Base-by-base conservation (phyloP, 352 stramenopile species). In the Pythium apleroticum region DNA sequence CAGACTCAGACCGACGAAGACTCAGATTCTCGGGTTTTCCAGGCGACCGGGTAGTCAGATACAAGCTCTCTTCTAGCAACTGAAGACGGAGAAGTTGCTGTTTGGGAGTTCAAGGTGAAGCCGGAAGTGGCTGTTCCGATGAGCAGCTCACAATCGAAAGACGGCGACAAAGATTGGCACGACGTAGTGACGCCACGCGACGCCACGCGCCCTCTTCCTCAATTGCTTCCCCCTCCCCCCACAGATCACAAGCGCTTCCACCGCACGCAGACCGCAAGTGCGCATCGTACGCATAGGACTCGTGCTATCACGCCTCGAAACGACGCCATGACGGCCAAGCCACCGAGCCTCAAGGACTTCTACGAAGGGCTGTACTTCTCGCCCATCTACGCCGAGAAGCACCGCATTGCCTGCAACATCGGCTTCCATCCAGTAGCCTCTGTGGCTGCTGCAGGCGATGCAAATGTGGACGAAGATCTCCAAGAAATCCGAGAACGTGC, bases 311-410 rank as follows among this genome's bases (percentile, higher is more conserved):
- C 49, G 25, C 49, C 24, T 54, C 33, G 19, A 64, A 27, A 17
- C 33, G 7, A 41, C 9, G 9, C 33, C 19, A 43, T 24, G 52
- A 60, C 45, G 41, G 10, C 58, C 17, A 33, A 60, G 41, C 43
- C 37, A 35, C 65, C 77, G 25, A 88, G 69, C 66, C 72, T 90
- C 45, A 72, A 77, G 46, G 80, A 81, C 56, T 90, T 92, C 72
- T 92, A 92, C 71, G 80, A 92, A 67, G 78, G 84, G 20, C 67
- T 92, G 56, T 92, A 86, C 75, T 75, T 86, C 74, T 90, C 84
- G 48, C 74, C 74, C 27, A 69, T 92, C 50, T 92, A 80, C 72
- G 66, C 75, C 4, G 52, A 80, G 52, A 75, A 86, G 68, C 84
- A 90, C 57, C 83, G 76, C 63, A 72, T 90, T 45, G 80, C 81